Conservation (phyloP, 768 basidiomycete genomes). For the Mycena olivaceomarginata region DNA sequence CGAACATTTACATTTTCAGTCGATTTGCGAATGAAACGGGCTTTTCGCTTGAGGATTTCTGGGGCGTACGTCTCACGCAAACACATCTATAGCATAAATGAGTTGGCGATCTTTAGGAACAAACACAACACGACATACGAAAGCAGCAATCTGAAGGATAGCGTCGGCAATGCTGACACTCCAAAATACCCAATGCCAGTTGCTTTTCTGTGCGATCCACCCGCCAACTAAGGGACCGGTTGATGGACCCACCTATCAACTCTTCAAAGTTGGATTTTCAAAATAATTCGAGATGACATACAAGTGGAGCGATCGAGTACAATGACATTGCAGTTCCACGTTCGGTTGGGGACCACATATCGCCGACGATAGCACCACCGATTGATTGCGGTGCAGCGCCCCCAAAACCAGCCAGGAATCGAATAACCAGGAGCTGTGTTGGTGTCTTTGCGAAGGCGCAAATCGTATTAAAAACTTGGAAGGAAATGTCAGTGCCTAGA, state of each 20-base stretch:
- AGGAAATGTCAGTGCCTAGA: constrained; percentile 14
- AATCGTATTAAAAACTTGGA: constrained; percentile 65
- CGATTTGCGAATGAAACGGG: constrained; percentile 59
- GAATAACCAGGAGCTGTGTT: constrained; percentile 72
- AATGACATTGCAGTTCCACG: constrained; percentile 72
- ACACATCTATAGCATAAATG: constrained; percentile 42
- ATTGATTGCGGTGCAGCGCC: constrained; percentile 79
- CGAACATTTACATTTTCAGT: constrained; percentile 55
- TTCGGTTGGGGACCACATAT: constrained; percentile 72
- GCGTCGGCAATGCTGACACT: constrained; percentile 23
- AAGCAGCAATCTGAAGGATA: constrained; percentile 65
- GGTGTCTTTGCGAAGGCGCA: constrained; percentile 72
- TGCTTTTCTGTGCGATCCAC: constrained; percentile 70
- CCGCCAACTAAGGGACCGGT: constrained; percentile 59
- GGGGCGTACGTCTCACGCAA: constrained; percentile 56
- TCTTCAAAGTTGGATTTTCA: constrained; percentile 1
- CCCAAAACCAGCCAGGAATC: constrained; percentile 79
- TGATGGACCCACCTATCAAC: constrained; percentile 59
- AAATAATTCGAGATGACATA: background rate
- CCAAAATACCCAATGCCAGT: constrained; percentile 81
- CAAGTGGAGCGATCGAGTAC: constrained; percentile 70
- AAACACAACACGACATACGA: constrained; percentile 63
- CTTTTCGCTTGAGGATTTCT: constrained; percentile 45
- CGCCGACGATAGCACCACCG: constrained; percentile 74
- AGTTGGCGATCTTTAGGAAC: constrained; percentile 8